Conservation (phyloP, 2,329 filamentous ascomycete species). For the Epichloe sp. region DNA sequence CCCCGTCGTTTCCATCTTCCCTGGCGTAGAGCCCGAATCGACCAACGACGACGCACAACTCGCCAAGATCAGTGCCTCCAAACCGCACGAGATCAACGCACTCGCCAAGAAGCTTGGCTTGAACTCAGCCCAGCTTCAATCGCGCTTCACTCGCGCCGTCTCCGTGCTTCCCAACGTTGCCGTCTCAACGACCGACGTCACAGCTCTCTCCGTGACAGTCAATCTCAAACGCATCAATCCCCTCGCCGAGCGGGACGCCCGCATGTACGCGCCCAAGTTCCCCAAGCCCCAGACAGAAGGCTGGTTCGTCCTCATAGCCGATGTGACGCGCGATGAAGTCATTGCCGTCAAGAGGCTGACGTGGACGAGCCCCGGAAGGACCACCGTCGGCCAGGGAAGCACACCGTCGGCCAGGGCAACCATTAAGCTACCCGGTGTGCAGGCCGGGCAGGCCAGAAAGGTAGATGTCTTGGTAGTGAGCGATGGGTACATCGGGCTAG, state of each 20-base stretch:
- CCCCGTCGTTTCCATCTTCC: constrained; percentile 64
- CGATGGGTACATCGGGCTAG: constrained; percentile 75
- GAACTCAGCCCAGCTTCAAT: constrained; percentile 27
- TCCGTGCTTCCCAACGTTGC: constrained; percentile 56
- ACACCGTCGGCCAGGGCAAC: constrained; percentile 40
- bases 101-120: constrained; percentile 40
- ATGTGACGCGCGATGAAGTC: constrained; percentile 57
- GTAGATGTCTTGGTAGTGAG: constrained; percentile 69
- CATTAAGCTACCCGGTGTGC: constrained; percentile 45
- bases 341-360: constrained; percentile 75
- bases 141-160: constrained; percentile 44
- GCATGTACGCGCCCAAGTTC: constrained; percentile 78
- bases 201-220: constrained; percentile 49
- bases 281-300: constrained; percentile 92
- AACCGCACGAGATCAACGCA: constrained; percentile 23
- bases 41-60: constrained; percentile 30
- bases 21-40: constrained; percentile 44
- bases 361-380: constrained; percentile 38
- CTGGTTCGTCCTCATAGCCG: constrained; percentile 73
- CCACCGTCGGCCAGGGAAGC: constrained; percentile 25
- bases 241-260: constrained; percentile 49
- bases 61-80: constrained; percentile 26
- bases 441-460: constrained; percentile 37
- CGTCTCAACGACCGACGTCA: constrained; percentile 47
- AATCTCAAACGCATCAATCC: constrained; percentile 53